Percentiles rank a stretch among this genome's conserved stretches.
These are phyloP conservation scores for Ceriops zippeliana DNA, from an alignment of 345 rosid genomes.

Conservation along the genomic window DNA sequence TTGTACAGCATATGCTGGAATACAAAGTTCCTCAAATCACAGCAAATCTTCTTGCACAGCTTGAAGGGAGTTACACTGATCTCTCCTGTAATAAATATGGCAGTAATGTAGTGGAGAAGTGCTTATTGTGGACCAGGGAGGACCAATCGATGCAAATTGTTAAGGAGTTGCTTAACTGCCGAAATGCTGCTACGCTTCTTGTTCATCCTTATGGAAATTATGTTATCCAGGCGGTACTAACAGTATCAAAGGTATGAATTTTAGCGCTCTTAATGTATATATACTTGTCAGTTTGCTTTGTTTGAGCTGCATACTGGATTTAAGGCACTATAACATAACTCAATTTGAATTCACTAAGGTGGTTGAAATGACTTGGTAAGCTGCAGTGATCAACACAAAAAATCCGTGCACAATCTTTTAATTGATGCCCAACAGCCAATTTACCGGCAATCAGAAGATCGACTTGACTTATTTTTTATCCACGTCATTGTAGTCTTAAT, in stretches of 20 bases:
- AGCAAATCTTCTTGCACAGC: conserved; percentile 14
- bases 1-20: conserved; percentile 39
- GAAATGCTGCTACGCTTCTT: conserved; percentile 14
- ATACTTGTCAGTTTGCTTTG: neutral
- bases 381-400: too few species aligned
- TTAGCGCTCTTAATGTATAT: neutral
- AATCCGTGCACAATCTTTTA: too few species aligned
- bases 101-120: conserved; percentile 54
- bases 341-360: too few species aligned
- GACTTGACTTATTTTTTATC: neutral
- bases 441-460: too few species aligned
- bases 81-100: conserved; percentile 39
- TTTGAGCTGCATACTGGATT: neutral
- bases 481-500: too few species aligned
- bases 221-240: conserved; percentile 36
- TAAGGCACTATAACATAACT: neutral
- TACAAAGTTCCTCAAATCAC: conserved; percentile 7
- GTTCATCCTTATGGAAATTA: conserved; percentile 37
- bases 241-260: conserved; percentile 22
- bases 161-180: conserved; percentile 24
- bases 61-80: conserved; percentile 24
- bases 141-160: conserved; percentile 19
- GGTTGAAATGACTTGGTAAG: too few species aligned
- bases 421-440: too few species aligned
- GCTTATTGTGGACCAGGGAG: conserved; percentile 18